These are phyloP conservation scores for Sonneratia caseolaris DNA, from an alignment of 345 rosid genomes.

Conservation along the genomic window DNA sequence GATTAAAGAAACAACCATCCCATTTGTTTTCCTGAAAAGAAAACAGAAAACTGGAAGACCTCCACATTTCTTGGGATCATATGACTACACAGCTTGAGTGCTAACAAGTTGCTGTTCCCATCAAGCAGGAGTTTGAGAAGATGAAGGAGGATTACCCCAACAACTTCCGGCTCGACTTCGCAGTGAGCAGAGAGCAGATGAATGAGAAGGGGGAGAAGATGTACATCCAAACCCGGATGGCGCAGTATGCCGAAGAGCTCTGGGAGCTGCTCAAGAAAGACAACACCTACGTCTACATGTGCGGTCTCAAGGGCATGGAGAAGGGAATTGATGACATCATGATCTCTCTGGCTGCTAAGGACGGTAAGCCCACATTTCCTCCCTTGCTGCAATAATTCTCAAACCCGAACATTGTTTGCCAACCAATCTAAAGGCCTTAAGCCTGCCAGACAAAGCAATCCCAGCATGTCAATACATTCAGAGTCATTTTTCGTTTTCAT, in stretches of 20 bases:
- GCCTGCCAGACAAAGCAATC: too few species aligned
- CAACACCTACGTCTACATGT: slow-evolving; percentile 83
- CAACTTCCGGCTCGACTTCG: slow-evolving; percentile 82
- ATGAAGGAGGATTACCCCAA: slow-evolving; percentile 67
- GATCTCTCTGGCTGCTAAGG: slow-evolving; percentile 78
- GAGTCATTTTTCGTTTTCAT: too few species aligned
- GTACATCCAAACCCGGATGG: slow-evolving; percentile 99
- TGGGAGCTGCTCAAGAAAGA: slow-evolving; percentile 95
- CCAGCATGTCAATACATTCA: too few species aligned
- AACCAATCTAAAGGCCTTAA: too few species aligned
- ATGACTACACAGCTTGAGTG: too few species aligned
- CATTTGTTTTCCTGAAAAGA: too few species aligned
- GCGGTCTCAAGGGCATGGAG: slow-evolving; percentile 98
- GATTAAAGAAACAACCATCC: too few species aligned
- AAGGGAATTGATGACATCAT: slow-evolving; percentile 93
- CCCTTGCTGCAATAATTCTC: not conserved
- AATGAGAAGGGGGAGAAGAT: slow-evolving; percentile 90
- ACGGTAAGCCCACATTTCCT: slow-evolving; percentile 30
- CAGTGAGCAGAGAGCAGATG: slow-evolving; percentile 77
- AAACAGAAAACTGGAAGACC: too few species aligned
- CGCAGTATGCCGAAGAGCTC: slow-evolving; percentile 79
- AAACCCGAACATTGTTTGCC: too few species aligned
- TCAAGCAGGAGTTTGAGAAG: slow-evolving; percentile 62
- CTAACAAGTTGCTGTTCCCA: not conserved
- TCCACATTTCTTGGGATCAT: too few species aligned